These are phyloP conservation scores for Sporormia fimetaria DNA, from an alignment of 495 filamentous ascomycete species.

Conservation along the genomic window DNA sequence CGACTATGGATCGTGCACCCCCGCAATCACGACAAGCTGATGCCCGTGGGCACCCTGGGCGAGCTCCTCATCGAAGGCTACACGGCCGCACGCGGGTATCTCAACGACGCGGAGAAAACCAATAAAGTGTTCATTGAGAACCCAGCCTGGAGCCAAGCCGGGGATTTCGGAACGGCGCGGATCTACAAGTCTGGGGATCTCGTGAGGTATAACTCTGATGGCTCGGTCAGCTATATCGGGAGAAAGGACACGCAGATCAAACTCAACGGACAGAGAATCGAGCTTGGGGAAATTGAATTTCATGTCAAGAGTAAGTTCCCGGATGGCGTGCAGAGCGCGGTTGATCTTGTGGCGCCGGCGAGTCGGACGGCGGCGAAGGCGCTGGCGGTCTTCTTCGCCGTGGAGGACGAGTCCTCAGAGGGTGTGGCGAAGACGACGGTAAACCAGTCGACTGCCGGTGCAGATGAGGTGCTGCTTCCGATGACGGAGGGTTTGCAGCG, in stretches of 20 bases:
- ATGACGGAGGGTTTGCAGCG: conserved; percentile 7
- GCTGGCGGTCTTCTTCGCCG: conserved; percentile 16
- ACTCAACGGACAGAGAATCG: conserved; percentile 35
- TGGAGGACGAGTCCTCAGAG: not conserved
- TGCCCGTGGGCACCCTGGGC: conserved; percentile 37
- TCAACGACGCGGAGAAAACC: conserved; percentile 17
- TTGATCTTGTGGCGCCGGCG: conserved; percentile 18
- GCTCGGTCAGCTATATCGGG: conserved; percentile 38
- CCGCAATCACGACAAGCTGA: conserved; percentile 28
- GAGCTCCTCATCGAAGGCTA: conserved; percentile 35
- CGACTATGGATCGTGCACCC: conserved; percentile 36
- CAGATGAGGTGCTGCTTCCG: conserved; percentile 13
- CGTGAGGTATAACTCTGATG: conserved; percentile 33
- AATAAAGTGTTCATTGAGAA: conserved; percentile 13
- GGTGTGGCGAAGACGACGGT: not conserved
- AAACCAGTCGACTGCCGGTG: conserved; percentile 2
- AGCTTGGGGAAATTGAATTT: conserved; percentile 45
- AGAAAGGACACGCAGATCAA: conserved; percentile 34
- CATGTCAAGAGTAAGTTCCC: conserved; percentile 33
- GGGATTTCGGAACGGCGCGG: conserved; percentile 1
- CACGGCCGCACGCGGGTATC: conserved; percentile 22
- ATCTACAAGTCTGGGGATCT: conserved; percentile 36
- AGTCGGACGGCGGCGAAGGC: conserved; percentile 12
- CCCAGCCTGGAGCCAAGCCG: conserved; percentile 9
- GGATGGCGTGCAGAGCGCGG: conserved; percentile 11